Base-by-base conservation (phyloP, 805 yeast species). In the Yamadazyma olivae region DNA sequence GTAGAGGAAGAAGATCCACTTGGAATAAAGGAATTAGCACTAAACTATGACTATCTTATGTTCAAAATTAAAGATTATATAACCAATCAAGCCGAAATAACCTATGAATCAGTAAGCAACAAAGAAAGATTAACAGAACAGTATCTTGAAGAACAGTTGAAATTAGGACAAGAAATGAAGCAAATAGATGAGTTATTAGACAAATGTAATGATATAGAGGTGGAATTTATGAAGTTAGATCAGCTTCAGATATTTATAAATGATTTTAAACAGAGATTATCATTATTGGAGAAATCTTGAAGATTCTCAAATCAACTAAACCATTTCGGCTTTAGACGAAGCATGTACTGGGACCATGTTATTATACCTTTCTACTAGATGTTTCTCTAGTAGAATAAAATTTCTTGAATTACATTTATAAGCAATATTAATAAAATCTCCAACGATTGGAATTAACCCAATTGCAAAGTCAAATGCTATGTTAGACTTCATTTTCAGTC, bases 351-450 rank as follows among this genome's bases (percentile, higher is more conserved):
- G 10, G 23, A 20, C 7, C 23, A 20, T 10, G 10, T 20, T 20
- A 20, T 20, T 20, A 32, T 63, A 54, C 46, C 61, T 62, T 27
- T 61, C 56, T 30, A 63, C 64, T 39, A 66, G 51, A 35, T 64
- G 48, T 38, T 57, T 50, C 44, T 66, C 70, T 36, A 66, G 46
- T 23, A 82, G 47, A 30, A 83, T 63, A 42, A 80, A 79, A 54
- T 87, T 87, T 39, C 96, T 67, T 17, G 87, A 79, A 50, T 83
- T 84, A 29, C 89, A 77, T 59, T 84, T 83, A 63, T 83, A 87
- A 3, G 83, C 77, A 14, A 86, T 77, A 44, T 76, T 77, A 15
- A 81, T 65, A 21, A 84, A 54, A 48, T 81, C 88, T 17, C 96
- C 95, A 19, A 85, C 77, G 21, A 87, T 48, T 1, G 96, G 96